These are phyloP conservation scores for Sonneratia caseolaris DNA, from an alignment of 345 rosid genomes.

Conservation along the genomic window DNA sequence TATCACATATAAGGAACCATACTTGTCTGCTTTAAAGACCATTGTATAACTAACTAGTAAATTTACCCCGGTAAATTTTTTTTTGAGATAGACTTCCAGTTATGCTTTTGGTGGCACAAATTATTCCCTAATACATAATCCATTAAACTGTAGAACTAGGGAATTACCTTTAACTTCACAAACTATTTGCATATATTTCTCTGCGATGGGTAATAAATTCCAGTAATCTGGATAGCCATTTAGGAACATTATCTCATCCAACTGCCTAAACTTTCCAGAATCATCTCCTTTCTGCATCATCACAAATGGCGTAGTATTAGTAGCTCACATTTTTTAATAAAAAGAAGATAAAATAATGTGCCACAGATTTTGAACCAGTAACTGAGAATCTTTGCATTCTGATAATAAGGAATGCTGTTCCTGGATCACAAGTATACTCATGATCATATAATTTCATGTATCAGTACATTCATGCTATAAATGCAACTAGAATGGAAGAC, in stretches of 20 bases:
- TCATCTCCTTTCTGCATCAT: conserved; percentile 61
- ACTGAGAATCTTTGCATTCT: too few species aligned
- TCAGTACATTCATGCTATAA: background rate
- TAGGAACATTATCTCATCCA: conserved; percentile 71
- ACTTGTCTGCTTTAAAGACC: background rate
- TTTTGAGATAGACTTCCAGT: background rate
- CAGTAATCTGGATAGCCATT: conserved; percentile 65
- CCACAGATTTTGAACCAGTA: too few species aligned
- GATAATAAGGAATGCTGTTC: too few species aligned
- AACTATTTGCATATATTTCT: conserved; percentile 64
- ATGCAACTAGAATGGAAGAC: background rate
- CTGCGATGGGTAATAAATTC: conserved; percentile 45
- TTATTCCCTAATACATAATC: background rate
- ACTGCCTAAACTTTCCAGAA: conserved; percentile 75
- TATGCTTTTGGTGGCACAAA: background rate
- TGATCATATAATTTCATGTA: background rate
- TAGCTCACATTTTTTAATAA: background rate
- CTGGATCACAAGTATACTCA: too few species aligned
- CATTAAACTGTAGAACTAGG: background rate
- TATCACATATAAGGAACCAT: background rate
- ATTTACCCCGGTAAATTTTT: background rate
- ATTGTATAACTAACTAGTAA: background rate
- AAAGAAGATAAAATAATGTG: background rate
- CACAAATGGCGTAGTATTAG: conserved; percentile 1
- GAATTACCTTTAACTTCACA: conserved; percentile 72